Evolutionary conservation across 2,329 filamentous ascomycete species (phyloP), one percentile per base, ranked within the genome.

Genomic region (Arachnomyces sp.): DNA sequence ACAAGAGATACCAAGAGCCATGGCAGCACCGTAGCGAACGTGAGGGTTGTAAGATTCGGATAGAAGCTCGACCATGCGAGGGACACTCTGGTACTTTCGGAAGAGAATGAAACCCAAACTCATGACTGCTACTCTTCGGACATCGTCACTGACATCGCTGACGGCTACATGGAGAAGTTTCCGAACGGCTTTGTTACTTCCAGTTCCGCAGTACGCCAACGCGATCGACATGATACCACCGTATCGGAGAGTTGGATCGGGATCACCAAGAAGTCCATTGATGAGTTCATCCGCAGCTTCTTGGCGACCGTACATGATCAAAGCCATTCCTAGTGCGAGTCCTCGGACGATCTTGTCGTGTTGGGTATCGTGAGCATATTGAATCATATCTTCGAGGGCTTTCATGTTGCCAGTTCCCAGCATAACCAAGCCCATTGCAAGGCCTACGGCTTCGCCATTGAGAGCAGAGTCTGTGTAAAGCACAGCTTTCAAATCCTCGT

Each of bases 211-310:
- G 69, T 98, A 98, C 13, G 92, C 92, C 59, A 98, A 73, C 38
- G 92, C 92, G 43, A 98, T 86, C n/a, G 92, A 94, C 79, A 98
- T 87, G 63, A 98, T 94, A 70, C 92, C 92, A 60, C 92, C 92
- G 53, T 98, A 98, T 50, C 92, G 81, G 45, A 98, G 73, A 6
- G 87, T 90, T 51, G 92, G 87, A 59, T 98, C 90, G 1, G 92
- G 85, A 53, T 98, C 92, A 48, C 87, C 88, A 28, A 98, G 75
- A 2, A 98, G 79, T 35, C 86, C 88, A 57, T 94, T 90, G 50
- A 98, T 93, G 53, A 96, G 77, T 56, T 92, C 84, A 63, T 98
- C 92, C 9, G 92, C 92, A 48, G 83, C 83, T 64, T 98, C 92
- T 66, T 96, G 89, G 44, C 88, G 84, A 35, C 84, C 88, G 54